Conservation (phyloP, 371 early-diverging fungal genomes). For the Saksenaea oblongispora region DNA sequence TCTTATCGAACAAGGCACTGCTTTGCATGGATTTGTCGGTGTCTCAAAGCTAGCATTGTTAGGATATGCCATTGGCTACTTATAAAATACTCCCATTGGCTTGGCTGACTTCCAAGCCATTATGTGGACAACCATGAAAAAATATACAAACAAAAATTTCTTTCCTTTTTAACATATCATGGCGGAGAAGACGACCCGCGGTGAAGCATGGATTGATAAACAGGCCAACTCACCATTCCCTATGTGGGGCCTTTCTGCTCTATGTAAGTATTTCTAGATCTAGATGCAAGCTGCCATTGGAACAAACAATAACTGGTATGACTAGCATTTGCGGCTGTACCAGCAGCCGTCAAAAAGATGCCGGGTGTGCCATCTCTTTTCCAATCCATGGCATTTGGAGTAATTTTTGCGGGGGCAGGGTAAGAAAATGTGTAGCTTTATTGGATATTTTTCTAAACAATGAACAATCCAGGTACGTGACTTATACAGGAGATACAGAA, state of each 20-base stretch:
- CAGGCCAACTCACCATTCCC: constrained; percentile 42
- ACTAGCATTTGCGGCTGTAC: constrained; percentile 38
- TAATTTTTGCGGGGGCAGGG: constrained; percentile 52
- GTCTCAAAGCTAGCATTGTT: no score
- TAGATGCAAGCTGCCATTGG: no score
- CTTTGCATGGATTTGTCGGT: no score
- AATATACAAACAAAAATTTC: constrained; percentile 2
- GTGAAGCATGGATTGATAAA: constrained; percentile 36
- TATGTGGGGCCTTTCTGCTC: constrained; percentile 45
- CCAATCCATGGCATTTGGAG: constrained; percentile 41
- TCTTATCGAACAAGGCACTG: no score
- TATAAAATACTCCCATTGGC: not conserved
- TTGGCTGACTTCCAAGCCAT: not conserved
- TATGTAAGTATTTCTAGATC: constrained; percentile 25
- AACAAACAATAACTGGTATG: not conserved
- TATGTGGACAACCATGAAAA: not conserved
- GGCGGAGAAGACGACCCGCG: constrained; percentile 5
- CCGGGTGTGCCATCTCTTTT: constrained; percentile 47
- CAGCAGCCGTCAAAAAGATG: constrained; percentile 29
- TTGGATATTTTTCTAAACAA: not conserved
- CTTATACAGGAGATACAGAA: constrained; percentile 43
- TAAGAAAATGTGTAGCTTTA: constrained; percentile 9
- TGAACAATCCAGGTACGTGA: constrained; percentile 32
- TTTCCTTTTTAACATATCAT: constrained; percentile 5
- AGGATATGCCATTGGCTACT: not conserved